phyloP scores from a whole-genome alignment of 208 protist genomes.

The Tritrichomonas musculus region DNA sequence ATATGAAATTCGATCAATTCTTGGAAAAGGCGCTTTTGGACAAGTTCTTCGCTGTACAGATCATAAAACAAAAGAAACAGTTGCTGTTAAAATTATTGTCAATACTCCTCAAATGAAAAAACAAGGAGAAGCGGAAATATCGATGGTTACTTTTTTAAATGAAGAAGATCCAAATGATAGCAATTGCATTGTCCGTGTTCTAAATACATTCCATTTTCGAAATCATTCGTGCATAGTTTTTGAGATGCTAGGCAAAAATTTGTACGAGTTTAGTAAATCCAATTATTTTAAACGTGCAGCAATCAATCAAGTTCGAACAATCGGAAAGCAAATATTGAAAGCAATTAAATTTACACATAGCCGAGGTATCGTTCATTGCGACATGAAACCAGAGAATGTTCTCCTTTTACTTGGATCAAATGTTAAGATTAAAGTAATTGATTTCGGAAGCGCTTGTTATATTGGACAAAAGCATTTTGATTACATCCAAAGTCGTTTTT shows the following conservation, averaged over 20 bases:
- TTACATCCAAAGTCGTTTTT: too few species aligned
- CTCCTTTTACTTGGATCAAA: neutral
- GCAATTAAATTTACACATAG: constrained; percentile 31
- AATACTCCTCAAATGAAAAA: constrained; percentile 46
- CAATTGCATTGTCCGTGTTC: neutral
- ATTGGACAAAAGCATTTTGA: neutral
- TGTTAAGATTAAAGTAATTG: neutral
- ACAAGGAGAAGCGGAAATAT: neutral
- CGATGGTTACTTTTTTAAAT: neutral
- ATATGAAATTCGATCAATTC: constrained; percentile 65
- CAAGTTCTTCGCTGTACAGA: constrained; percentile 73
- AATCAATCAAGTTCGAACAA: neutral
- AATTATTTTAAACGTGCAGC: neutral
- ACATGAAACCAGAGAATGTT: constrained; percentile 32
- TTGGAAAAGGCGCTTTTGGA: constrained; percentile 77
- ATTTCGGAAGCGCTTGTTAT: neutral
- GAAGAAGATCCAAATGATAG: neutral
- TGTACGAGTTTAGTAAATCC: neutral
- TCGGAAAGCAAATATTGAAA: neutral
- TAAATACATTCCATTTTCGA: neutral
- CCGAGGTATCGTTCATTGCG: neutral
- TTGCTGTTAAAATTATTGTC: constrained; percentile 64
- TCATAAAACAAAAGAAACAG: constrained; percentile 55
- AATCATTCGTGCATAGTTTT: neutral
- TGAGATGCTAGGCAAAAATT: neutral